Percentiles rank a stretch among this genome's conserved stretches.
Evolutionary conservation across 2,329 filamentous ascomycete genomes (phyloP).

Genomic region (Botrytis elliptica): DNA sequence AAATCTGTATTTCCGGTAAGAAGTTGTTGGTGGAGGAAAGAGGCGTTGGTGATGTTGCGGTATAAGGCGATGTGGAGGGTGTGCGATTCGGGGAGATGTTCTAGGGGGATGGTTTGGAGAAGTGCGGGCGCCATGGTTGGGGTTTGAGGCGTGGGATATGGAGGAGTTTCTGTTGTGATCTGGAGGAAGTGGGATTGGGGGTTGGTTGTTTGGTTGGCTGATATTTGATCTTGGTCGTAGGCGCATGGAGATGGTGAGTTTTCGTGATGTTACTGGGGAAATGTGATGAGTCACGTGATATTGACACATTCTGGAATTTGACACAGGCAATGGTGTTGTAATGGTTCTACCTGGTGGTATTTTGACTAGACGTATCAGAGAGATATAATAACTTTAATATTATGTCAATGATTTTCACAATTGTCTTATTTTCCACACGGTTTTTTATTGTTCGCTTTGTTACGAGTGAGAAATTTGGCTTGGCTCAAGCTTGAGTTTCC

Average conservation of each 20-base stretch:
- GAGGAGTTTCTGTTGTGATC: neutral
- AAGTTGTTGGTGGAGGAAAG: conserved; percentile 77
- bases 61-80: conserved; percentile 75
- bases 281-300: fast-evolving
- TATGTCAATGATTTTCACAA: neutral
- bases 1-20: conserved; percentile 80
- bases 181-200: neutral
- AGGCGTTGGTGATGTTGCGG: conserved; percentile 71
- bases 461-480: neutral
- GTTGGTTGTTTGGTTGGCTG: neutral
- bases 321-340: neutral
- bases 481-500: neutral
- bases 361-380: neutral
- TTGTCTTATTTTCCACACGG: neutral
- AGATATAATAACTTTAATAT: fast-evolving
- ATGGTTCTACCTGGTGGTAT: neutral
- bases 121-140: conserved; percentile 42
- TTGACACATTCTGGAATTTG: too few relatives aligned
- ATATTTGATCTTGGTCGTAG: neutral
- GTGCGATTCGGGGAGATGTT: conserved; percentile 70
- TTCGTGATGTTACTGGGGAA: neutral
- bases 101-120: conserved; percentile 64
- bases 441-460: neutral
- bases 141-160: too few relatives aligned
- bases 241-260: neutral